Evolutionary conservation across 345 rosid genomes (phyloP), one percentile per base, ranked within the genome.

Genomic region (Tarenaya hassleriana): DNA sequence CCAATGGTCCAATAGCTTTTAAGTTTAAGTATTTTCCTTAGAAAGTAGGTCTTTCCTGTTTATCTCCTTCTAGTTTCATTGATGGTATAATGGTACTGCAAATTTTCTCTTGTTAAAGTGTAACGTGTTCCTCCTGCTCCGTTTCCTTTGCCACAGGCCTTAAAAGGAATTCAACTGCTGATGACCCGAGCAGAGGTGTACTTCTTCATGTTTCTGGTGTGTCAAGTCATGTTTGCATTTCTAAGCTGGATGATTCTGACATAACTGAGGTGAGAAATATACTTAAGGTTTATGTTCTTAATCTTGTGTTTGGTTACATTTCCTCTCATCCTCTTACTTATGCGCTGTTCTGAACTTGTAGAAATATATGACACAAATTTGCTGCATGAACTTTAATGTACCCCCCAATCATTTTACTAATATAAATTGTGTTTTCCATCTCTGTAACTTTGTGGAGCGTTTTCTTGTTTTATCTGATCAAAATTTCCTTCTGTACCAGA

Each of bases 201-300:
- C 0, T 34, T 55, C 37, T 67, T 7, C 18, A 42, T 34, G 53
- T 55, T 47, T 50, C 62, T 54, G 66, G 71, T 10, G 34, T 34
- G 20, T n/a, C 18, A 41, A 54, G 27, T 41, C 48, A 32, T 24
- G 50, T 67, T 44, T 15, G 61, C 47, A 42, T 67, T 54, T 41
- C 66, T 11, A 67, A 16, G 57, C 19, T 67, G 62, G 66, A 60
- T 15, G 71, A 67, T 55, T 60, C 71, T 55, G 71, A 60, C 61
- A 48, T 67, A 13, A 48, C 41, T 37, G 34, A 48, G 71, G 61
- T 60, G 47, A 66, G 19, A 8, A 43, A 16, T 33, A 10, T 34
- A 16, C 50, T 57, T 43, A 10, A 40, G 17, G 7, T n/a, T 38
- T 31, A 1, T 21, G 43, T 31, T 16, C 35, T 10, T 12, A 1